Evolutionary conservation across 176 grass and related monocot species (phyloP).

Genomic region (Areca catechu): DNA sequence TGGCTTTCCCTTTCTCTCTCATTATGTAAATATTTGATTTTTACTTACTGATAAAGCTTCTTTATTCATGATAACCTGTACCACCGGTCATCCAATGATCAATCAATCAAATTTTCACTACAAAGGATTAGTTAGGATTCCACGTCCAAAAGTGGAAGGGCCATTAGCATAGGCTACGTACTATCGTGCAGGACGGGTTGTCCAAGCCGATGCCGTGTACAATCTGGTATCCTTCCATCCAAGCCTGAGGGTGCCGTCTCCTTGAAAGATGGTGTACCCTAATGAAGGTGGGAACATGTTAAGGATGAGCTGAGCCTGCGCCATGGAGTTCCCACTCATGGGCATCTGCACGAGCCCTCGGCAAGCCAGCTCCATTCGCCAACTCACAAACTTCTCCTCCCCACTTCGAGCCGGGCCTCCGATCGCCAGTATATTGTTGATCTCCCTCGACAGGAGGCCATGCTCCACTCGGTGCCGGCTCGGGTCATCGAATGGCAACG

Average conservation of each 20-base stretch:
- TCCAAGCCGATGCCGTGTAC: conserved; percentile 40
- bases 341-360: conserved; percentile 31
- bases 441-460: conserved; percentile 35
- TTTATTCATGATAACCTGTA: too few relatives aligned
- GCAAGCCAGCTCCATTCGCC: conserved; percentile 28
- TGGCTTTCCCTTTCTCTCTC: too few relatives aligned
- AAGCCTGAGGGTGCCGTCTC: conserved; percentile 36
- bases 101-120: too few relatives aligned
- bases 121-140: too few relatives aligned
- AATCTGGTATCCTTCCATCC: conserved; percentile 53
- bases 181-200: too few relatives aligned
- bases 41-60: too few relatives aligned
- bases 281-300: conserved; percentile 30
- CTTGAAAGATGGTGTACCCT: conserved; percentile 39
- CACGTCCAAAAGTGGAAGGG: too few relatives aligned
- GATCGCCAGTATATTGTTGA: conserved; percentile 38
- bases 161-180: too few relatives aligned
- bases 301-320: conserved; percentile 41
- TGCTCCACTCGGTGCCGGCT: conserved; percentile 52
- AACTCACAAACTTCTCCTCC: conserved; percentile 31
- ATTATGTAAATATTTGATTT: too few relatives aligned
- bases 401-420: conserved; percentile 36
- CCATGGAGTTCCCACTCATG: conserved; percentile 5
- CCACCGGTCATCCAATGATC: too few relatives aligned
- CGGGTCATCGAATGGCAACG: conserved; percentile 21